Conservation (phyloP, 306 rosid species). For the Pyrus betulifolia region DNA sequence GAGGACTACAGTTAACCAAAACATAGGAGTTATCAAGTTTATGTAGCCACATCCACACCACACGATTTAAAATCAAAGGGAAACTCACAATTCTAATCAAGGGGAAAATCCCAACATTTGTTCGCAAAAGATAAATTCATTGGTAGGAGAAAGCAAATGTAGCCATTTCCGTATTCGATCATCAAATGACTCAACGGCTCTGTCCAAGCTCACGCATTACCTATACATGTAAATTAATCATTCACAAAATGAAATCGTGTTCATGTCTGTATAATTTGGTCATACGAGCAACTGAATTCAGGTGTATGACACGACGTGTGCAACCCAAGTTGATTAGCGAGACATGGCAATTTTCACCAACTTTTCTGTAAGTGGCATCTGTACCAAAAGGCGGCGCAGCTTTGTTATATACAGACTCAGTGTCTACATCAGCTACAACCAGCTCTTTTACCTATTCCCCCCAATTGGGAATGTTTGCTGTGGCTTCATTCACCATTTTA, state of each 20-base stretch:
- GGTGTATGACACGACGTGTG: neutral
- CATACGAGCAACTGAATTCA: neutral
- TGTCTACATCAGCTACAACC: neutral
- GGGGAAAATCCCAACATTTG: neutral
- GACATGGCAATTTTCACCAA: neutral
- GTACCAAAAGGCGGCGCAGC: neutral
- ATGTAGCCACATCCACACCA: neutral
- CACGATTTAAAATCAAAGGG: neutral
- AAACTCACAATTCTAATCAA: neutral
- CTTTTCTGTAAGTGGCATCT: neutral
- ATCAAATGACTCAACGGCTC: no score
- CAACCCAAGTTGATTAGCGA: neutral
- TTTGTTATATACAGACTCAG: neutral
- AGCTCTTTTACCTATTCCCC: slow-evolving; percentile 24
- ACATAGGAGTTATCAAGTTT: no score
- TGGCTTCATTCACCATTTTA: slow-evolving; percentile 88
- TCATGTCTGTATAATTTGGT: neutral
- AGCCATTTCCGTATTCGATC: neutral
- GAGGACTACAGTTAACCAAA: no score
- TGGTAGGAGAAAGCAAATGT: neutral
- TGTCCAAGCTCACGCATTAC: neutral
- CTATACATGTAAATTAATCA: neutral
- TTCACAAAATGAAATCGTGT: neutral
- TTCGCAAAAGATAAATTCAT: neutral
- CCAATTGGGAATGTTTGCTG: slow-evolving; percentile 82